phyloP scores from a whole-genome alignment of 1,284 basidiomycete species.

The Wallemia hederae region DNA sequence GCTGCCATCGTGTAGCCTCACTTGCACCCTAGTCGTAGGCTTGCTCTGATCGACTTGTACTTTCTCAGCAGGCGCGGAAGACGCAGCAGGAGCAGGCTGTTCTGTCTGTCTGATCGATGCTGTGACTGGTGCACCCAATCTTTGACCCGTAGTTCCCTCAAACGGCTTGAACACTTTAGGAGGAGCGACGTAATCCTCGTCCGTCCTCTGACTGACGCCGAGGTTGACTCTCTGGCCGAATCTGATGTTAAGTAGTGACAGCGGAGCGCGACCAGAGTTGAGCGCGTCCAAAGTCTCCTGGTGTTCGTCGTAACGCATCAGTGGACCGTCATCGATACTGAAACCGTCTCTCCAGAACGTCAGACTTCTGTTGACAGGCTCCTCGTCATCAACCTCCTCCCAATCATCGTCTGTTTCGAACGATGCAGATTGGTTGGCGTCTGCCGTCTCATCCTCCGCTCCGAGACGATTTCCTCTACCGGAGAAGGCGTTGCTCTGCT shows the following conservation, averaged over 20 bases:
- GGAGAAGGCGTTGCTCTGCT: slow-evolving; percentile 6
- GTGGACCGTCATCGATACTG: slow-evolving; percentile 62
- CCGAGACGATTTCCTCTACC: slow-evolving; percentile 5
- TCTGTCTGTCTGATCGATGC: slow-evolving; percentile 25
- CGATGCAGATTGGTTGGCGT: slow-evolving; percentile 2
- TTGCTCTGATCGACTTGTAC: slow-evolving; percentile 47
- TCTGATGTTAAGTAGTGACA: slow-evolving; percentile 41
- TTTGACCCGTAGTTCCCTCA: slow-evolving; percentile 26
- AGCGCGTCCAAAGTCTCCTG: slow-evolving; percentile 44
- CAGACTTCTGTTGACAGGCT: slow-evolving; percentile 39
- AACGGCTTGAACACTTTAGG: slow-evolving; percentile 26
- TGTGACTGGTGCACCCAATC: slow-evolving; percentile 14
- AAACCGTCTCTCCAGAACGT: slow-evolving; percentile 92
- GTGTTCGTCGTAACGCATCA: slow-evolving; percentile 53
- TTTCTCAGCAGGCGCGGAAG: slow-evolving; percentile 12
- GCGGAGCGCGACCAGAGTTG: slow-evolving; percentile 54
- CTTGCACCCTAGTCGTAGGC: slow-evolving; percentile 72
- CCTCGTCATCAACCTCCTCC: slow-evolving; percentile 23
- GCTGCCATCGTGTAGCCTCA: slow-evolving; percentile 72
- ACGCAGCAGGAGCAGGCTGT: slow-evolving; percentile 17
- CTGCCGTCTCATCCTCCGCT: slow-evolving; percentile 3
- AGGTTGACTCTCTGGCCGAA: slow-evolving; percentile 64
- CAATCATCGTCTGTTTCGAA: slow-evolving; percentile 12
- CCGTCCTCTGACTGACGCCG: slow-evolving; percentile 38
- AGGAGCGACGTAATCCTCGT: slow-evolving; percentile 41